Base-by-base conservation (phyloP, 169 alveolate genomes). In the Plasmodium sp. region DNA sequence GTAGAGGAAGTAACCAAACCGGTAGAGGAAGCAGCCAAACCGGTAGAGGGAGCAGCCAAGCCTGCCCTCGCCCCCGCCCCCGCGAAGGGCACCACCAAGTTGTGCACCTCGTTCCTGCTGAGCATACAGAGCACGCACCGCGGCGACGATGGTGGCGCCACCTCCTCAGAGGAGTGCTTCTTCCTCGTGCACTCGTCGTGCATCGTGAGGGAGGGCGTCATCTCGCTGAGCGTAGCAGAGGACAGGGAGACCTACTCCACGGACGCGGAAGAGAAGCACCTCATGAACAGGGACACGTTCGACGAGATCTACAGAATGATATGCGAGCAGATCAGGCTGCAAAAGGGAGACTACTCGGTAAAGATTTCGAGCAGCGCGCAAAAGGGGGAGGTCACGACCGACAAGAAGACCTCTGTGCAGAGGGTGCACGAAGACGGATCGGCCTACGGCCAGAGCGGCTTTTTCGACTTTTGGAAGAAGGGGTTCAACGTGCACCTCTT, bases 231-330 rank as follows among this genome's bases (percentile, higher is more conserved):
- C 48, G 62, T 83, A 9, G 39, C 43, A 1, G 90, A 45, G 45
- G 74, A 56, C 12, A 45, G 12, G 81, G 39, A 67, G 18, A 67
- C 77, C n/a, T 83, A 83, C 45, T n/a, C 27, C 27, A 56, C 62
- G n/a, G 92, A 83, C 62, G 45, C 31, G 45, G 62, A 83, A 34
- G 71, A 27, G 39, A 67, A 83, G 14, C 67, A 34, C 31, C 45
- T 83, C 31, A 34, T 83, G 56, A 83, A 18, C n/a, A 16, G 14
- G 5, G 43, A 62, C 14, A 62, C 45, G n/a, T 83, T 83, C 39
- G 39, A 58, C 45, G 81, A 34, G 71, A 83, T 83, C 67, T 83
- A 58, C 92, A 62, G 34, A 43, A 83, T 58, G 22, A 83, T 83
- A n/a, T 3, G 18, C 45, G 39, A 62, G 81, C 33, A 83, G 14